Evolutionary conservation across 2,329 filamentous ascomycete species (phyloP), one percentile per base, ranked within the genome.

Genomic region (Trichothecium sympodiale): DNA sequence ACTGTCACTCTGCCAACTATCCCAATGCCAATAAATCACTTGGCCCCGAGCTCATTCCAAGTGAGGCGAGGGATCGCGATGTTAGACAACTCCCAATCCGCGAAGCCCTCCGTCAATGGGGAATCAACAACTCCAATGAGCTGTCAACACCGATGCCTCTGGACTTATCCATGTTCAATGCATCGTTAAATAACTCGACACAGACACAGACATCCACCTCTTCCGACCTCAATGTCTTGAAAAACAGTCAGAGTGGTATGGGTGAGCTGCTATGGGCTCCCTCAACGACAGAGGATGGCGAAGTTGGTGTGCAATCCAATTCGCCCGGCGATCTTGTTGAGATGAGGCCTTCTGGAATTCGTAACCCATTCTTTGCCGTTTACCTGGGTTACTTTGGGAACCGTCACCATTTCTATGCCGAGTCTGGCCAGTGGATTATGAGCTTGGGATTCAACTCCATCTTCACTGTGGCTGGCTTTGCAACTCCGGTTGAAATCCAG

Each of bases 391-490:
- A 55, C 36, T 61, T 69, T 42, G 61, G 67, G 28, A 62, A 62
- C 14, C 56, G 64, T 29, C 59, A 72, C 43, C 69, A 75, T 48
- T 74, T 68, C 48, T 75, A 74, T 49, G 64, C 67, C 20, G 61
- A 51, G 43, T 65, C 60, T 13, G 72, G 71, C 42, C 65, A 64
- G 56, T 66, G 72, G 48, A 46, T 65, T 13, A 60, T 61, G 8
- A 61, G 58, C 35, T 38, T 60, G 27, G 55, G 55, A 13, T 51
- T 69, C 20, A 57, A 53, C 30, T 59, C 67, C 1, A 51, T 66
- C 26, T 77, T 77, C 46, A 59, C 65, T 4, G 58, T 75, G 33
- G 58, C 61, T 7, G 52, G 56, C 2, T 77, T 75, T 42, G 61
- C 57, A 27, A 46, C 49, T 2, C 38, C 46, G 3, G 51, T 49